These are phyloP conservation scores for Macadamia tetraphylla DNA, from an alignment of 164 flowering plant genomes.

Conservation along the genomic window DNA sequence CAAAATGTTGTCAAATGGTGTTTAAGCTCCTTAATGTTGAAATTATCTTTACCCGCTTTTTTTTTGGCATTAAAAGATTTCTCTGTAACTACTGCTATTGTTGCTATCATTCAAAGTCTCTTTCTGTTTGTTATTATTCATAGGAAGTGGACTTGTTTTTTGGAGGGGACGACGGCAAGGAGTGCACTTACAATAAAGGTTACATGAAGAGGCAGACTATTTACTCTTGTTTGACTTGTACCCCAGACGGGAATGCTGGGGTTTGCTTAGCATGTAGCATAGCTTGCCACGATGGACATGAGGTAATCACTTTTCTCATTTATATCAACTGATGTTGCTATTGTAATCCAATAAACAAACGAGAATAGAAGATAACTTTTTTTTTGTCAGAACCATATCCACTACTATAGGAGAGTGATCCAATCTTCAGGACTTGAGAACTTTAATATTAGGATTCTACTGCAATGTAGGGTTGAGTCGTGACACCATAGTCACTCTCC, in stretches of 20 bases:
- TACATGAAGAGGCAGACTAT: conserved; percentile 96
- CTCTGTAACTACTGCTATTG: not conserved
- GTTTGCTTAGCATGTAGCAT: conserved; percentile 92
- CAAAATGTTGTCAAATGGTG: too few relatives aligned
- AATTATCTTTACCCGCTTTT: not conserved
- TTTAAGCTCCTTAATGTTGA: not conserved
- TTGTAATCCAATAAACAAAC: too few relatives aligned
- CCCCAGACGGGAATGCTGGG: conserved; percentile 92
- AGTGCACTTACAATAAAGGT: conserved; percentile 81
- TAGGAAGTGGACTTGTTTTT: conserved; percentile 95
- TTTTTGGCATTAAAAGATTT: not conserved
- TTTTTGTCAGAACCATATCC: too few relatives aligned
- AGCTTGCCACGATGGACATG: conserved; percentile 95
- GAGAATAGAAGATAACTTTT: too few relatives aligned
- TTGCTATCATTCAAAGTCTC: not conserved
- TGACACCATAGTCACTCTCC: too few relatives aligned
- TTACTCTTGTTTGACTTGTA: conserved; percentile 93
- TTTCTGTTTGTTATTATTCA: not conserved
- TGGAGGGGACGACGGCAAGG: conserved; percentile 98
- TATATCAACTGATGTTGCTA: too few relatives aligned
- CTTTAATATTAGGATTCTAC: too few relatives aligned
- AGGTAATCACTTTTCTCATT: conserved; percentile 37
- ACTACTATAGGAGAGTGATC: too few relatives aligned
- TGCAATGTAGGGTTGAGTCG: too few relatives aligned
- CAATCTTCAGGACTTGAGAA: too few relatives aligned